Evolutionary conservation across 768 basidiomycete genomes (phyloP), one percentile per base, ranked within the genome.

Genomic region (Panellus pusillus): DNA sequence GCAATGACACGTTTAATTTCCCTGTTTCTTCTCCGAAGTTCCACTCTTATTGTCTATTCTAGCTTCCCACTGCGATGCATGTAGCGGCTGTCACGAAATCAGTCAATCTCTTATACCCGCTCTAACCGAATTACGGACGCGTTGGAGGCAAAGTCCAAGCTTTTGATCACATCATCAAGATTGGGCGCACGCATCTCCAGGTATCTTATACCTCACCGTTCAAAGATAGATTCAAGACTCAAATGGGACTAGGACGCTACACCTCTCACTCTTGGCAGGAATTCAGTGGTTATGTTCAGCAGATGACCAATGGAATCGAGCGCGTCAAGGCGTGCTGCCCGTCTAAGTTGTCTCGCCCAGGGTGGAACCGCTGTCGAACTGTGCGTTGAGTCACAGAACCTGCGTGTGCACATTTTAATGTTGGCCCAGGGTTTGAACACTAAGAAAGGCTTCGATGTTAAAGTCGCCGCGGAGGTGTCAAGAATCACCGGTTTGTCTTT

Each of bases 11-110:
- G 93, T 93, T n/a, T 69, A 65, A 89, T 77, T 8, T 17, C 19
- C 29, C 9, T 50, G 45, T 47, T 35, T 36, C 40, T 35, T 44
- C 18, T 14, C 32, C 17, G 18, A 29, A 36, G 11, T 27, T 29
- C 15, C 39, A 20, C 38, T 3, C 38, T 37, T 18, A 38, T 44
- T 24, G 19, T 13, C 32, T 36, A 41, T 52, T 35, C 35, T 63
- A 97, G 94, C 27, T 99, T 98, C 82, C 97, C 8, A 99, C 97
- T 20, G 97, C 89, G 12, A 99, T 99, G 97, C 97, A 99, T 71
- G 84, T 99, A 54, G 93, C 97, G 37, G 93, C 93, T 32, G 94
- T 96, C 35, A 86, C 83, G 97, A 98, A 71, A 82, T 99, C 61
- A 79, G 81, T 67, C 72, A 79, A 24, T 79, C 81, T 38, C 79